Conservation (phyloP, 1,139 yeast genomes). For the Keqinozyma sinolaborantium region DNA sequence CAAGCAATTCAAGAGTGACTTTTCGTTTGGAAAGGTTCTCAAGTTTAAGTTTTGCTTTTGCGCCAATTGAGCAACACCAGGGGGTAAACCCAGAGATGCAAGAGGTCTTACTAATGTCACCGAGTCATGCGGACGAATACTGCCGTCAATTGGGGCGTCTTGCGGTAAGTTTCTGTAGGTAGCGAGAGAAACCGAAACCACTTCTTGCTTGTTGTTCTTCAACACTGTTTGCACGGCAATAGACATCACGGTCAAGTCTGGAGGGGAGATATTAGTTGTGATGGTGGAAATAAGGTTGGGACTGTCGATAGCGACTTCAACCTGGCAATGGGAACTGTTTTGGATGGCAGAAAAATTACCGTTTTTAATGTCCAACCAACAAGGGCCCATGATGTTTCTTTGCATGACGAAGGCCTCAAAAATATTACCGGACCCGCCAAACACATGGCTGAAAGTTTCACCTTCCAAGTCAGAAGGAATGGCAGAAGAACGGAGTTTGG, state of each 20-base stretch:
- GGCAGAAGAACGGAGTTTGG: slow-evolving; percentile 43
- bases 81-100: slow-evolving; percentile 60
- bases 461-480: slow-evolving; percentile 70
- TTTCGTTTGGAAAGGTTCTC: slow-evolving; percentile 68
- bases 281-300: slow-evolving; percentile 51
- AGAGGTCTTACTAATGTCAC: slow-evolving; percentile 78
- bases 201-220: slow-evolving; percentile 77
- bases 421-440: slow-evolving; percentile 71
- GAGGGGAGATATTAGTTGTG: slow-evolving; percentile 51
- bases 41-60: slow-evolving; percentile 46
- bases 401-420: slow-evolving; percentile 87
- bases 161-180: slow-evolving; percentile 64
- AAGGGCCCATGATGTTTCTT: slow-evolving; percentile 92
- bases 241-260: slow-evolving; percentile 63
- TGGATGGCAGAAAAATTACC: slow-evolving; percentile 59
- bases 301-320: slow-evolving; percentile 59
- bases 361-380: slow-evolving; percentile 78
- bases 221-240: slow-evolving; percentile 77
- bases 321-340: slow-evolving; percentile 77
- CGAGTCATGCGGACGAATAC: slow-evolving; percentile 50
- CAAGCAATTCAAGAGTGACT: slow-evolving; percentile 66
- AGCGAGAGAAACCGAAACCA: slow-evolving; percentile 78
- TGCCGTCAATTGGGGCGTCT: slow-evolving; percentile 64
- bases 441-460: slow-evolving; percentile 71
- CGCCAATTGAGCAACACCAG: slow-evolving; percentile 63